Percentiles rank a stretch among this genome's conserved stretches.
phyloP scores from a whole-genome alignment of 345 rosid genomes.

The Hypericum perforatum region DNA sequence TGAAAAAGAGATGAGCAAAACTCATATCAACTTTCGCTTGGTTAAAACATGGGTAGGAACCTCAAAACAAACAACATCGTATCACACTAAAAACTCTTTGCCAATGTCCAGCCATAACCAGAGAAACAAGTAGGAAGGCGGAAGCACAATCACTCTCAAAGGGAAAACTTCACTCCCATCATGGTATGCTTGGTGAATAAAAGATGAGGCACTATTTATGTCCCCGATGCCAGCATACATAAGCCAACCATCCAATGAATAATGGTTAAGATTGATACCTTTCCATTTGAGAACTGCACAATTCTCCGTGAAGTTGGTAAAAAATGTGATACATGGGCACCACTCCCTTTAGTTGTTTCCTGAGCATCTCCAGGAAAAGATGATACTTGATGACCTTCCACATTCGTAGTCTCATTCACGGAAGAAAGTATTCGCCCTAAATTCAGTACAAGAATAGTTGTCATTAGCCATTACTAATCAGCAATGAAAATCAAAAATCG shows the following conservation, averaged over 20 bases:
- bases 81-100: too few species aligned
- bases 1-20: too few species aligned
- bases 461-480: neutral
- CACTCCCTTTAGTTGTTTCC: conserved; percentile 17
- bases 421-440: conserved; percentile 79
- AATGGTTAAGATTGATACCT: conserved; percentile 33
- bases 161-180: too few species aligned
- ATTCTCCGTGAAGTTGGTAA: conserved; percentile 90
- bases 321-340: conserved; percentile 56
- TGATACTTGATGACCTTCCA: conserved; percentile 23
- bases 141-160: too few species aligned
- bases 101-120: too few species aligned
- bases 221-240: too few species aligned
- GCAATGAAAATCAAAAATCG: conserved; percentile 2
- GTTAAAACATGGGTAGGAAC: too few species aligned
- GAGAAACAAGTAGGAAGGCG: too few species aligned
- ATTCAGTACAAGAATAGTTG: neutral
- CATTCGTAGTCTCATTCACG: conserved; percentile 29
- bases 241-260: neutral
- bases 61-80: too few species aligned
- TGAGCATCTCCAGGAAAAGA: conserved; percentile 22
- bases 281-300: conserved; percentile 92
- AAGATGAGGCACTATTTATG: too few species aligned
- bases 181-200: too few species aligned
- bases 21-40: too few species aligned